Evolutionary conservation across 129 eudicot species (phyloP), one percentile per base, ranked within the genome.

Genomic region (Artemisia annua): DNA sequence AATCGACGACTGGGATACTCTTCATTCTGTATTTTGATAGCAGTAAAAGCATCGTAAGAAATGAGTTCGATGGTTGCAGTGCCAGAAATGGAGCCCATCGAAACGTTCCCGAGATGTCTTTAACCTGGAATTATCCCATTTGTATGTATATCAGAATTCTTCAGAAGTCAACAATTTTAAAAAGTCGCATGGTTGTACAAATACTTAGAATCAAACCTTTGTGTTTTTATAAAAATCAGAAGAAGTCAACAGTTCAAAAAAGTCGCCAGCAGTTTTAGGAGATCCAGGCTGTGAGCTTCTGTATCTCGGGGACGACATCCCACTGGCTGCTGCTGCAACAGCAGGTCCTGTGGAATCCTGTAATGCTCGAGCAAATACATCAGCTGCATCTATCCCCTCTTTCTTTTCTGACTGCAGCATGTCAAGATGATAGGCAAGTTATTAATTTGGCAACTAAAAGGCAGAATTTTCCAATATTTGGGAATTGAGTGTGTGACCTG

Each of bases 71-170:
- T 50, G 88, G 87, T 79, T 89, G 96, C 87, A 92, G 71, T 2
- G 98, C 98, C 5, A 92, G 92, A 78, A 92, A 92, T 3, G 98
- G 98, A 52, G 95, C 98, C 96, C 96, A 92, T 0, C 98, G 96
- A 63, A 94, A 94, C n/a, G 97, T 72, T 58, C 98, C 98, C 14
- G 98, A 86, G 56, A 94, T 94, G 51, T 94, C 97, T 46, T 86
- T 83, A 55, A 94, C 98, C 97, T 91, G n/a, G n/a, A n/a, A 78
- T 49, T n/a, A n/a, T n/a, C n/a, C n/a, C n/a, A 64, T 39, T 39
- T 39, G 15, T 58, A 60, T 52, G 69, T 57, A 19, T 20, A 49
- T 7, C 51, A 16, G 13, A 15, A n/a, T n/a, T n/a, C n/a, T n/a
- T n/a, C n/a, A 50, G 70, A 63, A 5, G 14, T 50, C 32, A 16